Conservation (phyloP, 164 flowering plant species). For the Liriodendron chinense region DNA sequence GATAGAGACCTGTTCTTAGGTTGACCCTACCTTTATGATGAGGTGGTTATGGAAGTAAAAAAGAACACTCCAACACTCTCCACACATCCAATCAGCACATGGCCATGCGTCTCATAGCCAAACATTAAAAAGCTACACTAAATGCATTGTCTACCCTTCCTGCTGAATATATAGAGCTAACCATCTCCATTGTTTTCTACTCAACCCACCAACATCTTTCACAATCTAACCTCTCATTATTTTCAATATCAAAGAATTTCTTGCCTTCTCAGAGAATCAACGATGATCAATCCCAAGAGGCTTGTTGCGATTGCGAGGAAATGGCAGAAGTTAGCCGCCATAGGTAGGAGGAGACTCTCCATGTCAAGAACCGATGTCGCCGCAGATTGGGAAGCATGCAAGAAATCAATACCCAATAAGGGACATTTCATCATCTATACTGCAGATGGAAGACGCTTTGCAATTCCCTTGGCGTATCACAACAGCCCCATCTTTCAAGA, state of each 20-base stretch:
- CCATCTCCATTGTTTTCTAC: background rate
- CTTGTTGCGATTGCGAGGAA: slow-evolving; percentile 5
- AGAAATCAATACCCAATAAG: background rate
- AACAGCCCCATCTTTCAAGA: slow-evolving; percentile 21
- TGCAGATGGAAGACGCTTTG: slow-evolving; percentile 11
- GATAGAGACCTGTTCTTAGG: no score
- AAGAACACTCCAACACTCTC: background rate
- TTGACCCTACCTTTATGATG: background rate
- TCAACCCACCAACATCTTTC: background rate
- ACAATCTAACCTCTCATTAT: background rate
- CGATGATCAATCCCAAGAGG: slow-evolving; percentile 9
- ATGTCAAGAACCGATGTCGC: background rate
- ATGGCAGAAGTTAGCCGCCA: slow-evolving; percentile 5
- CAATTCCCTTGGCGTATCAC: slow-evolving; percentile 25
- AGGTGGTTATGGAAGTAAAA: background rate
- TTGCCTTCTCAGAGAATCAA: background rate
- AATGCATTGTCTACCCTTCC: background rate
- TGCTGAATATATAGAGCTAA: background rate
- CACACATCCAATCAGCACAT: background rate
- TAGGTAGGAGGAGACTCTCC: slow-evolving; percentile 5
- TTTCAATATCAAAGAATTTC: background rate
- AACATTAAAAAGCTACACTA: background rate
- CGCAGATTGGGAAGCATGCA: background rate
- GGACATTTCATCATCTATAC: slow-evolving; percentile 21
- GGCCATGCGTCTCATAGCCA: background rate